These are phyloP conservation scores for Penicillium atrosanguineum DNA, from an alignment of 495 filamentous ascomycete species.

Conservation along the genomic window DNA sequence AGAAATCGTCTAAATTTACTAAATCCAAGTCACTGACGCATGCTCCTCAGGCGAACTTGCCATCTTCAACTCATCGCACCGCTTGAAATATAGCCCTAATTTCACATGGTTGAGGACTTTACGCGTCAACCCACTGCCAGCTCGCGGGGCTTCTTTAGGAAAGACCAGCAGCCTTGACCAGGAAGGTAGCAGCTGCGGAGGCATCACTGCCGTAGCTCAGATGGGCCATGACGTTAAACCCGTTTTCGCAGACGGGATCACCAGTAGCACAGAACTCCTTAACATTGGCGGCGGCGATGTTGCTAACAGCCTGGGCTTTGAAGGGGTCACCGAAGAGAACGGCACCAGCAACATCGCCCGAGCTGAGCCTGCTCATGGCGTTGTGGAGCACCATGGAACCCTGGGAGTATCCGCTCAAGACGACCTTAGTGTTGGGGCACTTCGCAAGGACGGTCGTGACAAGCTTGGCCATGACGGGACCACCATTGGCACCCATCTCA, in stretches of 20 bases:
- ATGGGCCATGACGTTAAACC: constrained; percentile 51
- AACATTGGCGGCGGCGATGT: constrained; percentile 42
- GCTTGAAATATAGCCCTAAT: no score
- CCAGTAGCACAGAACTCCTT: constrained; percentile 51
- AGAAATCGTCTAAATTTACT: no score
- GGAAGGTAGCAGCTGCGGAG: constrained; percentile 46
- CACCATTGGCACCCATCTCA: constrained; percentile 42
- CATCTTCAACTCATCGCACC: no score
- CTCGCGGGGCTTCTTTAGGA: no score
- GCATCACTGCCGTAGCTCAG: constrained; percentile 51
- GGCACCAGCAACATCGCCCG: constrained; percentile 27
- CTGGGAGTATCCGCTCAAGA: constrained; percentile 61
- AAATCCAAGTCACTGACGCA: no score
- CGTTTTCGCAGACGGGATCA: constrained; percentile 56
- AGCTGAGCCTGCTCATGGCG: constrained; percentile 36
- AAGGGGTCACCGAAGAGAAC: constrained; percentile 63
- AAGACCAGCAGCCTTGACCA: constrained; percentile 31
- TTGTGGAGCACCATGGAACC: constrained; percentile 53
- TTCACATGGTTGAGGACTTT: no score
- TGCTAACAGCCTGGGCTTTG: constrained; percentile 42
- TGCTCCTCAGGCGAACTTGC: no score
- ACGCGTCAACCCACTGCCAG: no score
- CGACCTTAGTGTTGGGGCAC: constrained; percentile 60
- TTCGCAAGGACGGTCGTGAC: constrained; percentile 44
- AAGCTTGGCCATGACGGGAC: constrained; percentile 45